Base-by-base conservation (phyloP, 2,329 filamentous ascomycete species). In the Sporothrix pseudoabietina region DNA sequence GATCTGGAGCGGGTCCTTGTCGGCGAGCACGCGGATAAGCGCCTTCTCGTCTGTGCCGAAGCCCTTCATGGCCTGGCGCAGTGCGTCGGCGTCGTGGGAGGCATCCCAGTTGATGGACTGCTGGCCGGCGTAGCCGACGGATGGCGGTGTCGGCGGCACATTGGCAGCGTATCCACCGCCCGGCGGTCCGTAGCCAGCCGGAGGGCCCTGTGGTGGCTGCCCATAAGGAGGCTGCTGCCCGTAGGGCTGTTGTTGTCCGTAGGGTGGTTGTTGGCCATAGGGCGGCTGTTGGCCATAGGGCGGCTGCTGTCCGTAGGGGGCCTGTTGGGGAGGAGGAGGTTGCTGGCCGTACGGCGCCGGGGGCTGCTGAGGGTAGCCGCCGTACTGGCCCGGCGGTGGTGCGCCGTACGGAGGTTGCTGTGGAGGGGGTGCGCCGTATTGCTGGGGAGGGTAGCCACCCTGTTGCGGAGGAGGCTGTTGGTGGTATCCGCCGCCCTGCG, bases 11-110 rank as follows among this genome's bases (percentile, higher is more conserved):
- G 94, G 92, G 76, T 97, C 93, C 75, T 94, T 91, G 77, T 86
- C 88, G 2, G 91, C 84, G 9, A 98, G 84, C 3, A 91, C 84
- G 1, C 85, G 84, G 76, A 97, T 94, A 19, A 98, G 84, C 0
- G 87, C 82, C 78, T 90, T 91, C 81, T 98, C 94, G 78, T 98
- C 90, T 0, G 94, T 98, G 47, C 94, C 95, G 75, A 97, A 93
- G 0, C 81, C 94, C 82, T 97, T 97, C 94, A 98, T 97, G 1
- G 95, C 93, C 77, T 87, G 87, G 71, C 93, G 89, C 30, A 97
- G 84, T 4, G 85, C 88, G 73, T 94, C 88, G 0, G 93, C 92
- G 77, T 96, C 90, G 14, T 85, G 83, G 3, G 84, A 86, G 66
- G 89, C 91, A 76, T 97, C 90, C 85, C 87, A 91, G 41, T 88